Evolutionary conservation across 169 alveolate species (phyloP).

Genomic region (Eimeria acervulina): DNA sequence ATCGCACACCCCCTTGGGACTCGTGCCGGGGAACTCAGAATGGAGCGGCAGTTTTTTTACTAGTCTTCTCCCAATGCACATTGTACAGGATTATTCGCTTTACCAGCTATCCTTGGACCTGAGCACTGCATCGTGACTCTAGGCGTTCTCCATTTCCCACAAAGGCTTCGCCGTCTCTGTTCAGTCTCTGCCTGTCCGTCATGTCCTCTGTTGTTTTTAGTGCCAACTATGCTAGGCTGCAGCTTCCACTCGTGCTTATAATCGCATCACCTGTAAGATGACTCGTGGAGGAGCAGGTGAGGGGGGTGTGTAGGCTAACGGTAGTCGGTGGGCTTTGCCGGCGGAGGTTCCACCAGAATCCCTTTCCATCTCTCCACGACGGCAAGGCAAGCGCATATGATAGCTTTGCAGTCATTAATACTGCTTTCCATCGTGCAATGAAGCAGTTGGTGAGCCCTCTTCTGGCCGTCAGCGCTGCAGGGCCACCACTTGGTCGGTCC

Average conservation of each 20-base stretch:
- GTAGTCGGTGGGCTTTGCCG: background rate
- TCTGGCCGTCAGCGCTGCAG: background rate
- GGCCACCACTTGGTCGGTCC: background rate
- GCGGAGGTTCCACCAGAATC: background rate
- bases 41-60: background rate
- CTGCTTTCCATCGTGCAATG: background rate
- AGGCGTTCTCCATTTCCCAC: background rate
- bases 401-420: background rate
- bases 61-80: background rate
- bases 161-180: background rate
- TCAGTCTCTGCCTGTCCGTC: background rate
- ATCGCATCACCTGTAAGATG: background rate
- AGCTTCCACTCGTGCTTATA: background rate
- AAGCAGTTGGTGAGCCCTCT: background rate
- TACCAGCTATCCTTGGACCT: background rate
- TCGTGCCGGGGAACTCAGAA: background rate
- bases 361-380: no score
- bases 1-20: constrained; percentile 2
- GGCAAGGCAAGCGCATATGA: background rate
- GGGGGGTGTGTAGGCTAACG: background rate
- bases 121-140: background rate
- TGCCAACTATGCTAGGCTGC: background rate
- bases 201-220: background rate
- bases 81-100: background rate
- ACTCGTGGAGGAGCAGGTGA: no score